Evolutionary conservation across 768 basidiomycete genomes (phyloP).

Genomic region (Termitomyces sp.): DNA sequence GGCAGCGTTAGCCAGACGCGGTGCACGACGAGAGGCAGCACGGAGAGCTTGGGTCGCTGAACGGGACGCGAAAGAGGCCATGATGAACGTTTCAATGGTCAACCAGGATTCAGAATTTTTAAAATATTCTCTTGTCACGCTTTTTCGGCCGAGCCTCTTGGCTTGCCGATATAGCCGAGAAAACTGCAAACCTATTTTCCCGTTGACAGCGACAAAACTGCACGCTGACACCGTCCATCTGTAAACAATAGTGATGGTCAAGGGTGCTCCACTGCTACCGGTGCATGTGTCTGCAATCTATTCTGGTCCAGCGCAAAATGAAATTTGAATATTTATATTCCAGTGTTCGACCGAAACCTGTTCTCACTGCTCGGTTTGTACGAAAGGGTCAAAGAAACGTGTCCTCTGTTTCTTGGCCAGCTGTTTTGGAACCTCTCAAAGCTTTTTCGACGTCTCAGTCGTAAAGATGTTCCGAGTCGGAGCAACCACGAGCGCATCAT

Average conservation of each 20-base stretch:
- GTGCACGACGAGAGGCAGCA: slow-evolving; percentile 60
- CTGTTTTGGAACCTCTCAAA: not conserved
- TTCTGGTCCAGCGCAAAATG: not conserved
- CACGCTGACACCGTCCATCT: not conserved
- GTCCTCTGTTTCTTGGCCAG: too few relatives aligned
- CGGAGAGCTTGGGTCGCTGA: slow-evolving; percentile 60
- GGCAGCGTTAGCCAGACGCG: slow-evolving; percentile 40
- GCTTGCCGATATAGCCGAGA: slow-evolving; percentile 17
- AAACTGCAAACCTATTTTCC: not conserved
- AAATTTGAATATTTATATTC: not conserved
- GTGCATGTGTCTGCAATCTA: not conserved
- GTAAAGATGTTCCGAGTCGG: not conserved
- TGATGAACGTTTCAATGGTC: slow-evolving; percentile 31
- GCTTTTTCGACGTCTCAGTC: not conserved
- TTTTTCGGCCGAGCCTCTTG: slow-evolving; percentile 20
- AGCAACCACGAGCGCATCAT: not conserved
- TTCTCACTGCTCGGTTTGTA: not conserved
- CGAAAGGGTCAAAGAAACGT: not conserved
- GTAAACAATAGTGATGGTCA: not conserved
- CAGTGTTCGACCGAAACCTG: too few relatives aligned
- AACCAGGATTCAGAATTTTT: slow-evolving; percentile 14
- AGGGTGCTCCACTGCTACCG: not conserved
- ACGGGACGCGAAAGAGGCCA: slow-evolving; percentile 63
- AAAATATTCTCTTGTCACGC: slow-evolving; percentile 11
- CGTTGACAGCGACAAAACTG: not conserved